These are phyloP conservation scores for Ceratobasidium sp. DNA, from an alignment of 1,284 basidiomycete species.

Conservation along the genomic window DNA sequence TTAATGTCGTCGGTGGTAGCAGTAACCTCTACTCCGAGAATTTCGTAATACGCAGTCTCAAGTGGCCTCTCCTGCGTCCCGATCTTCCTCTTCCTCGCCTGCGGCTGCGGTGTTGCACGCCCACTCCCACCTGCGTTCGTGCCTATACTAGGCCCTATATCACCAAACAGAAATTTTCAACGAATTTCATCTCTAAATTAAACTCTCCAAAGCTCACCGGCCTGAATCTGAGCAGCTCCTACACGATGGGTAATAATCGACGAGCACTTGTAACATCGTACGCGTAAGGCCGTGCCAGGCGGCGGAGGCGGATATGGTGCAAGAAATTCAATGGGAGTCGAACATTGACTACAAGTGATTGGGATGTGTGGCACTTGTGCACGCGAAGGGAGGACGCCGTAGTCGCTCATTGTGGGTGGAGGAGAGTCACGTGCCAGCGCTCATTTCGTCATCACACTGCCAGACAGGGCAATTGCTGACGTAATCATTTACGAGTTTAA, in stretches of 20 bases:
- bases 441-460: conserved; percentile 1
- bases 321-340: conserved; percentile 77
- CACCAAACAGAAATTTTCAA: not conserved
- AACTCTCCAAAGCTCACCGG: not conserved
- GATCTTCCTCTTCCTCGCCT: conserved; percentile 73
- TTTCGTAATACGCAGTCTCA: conserved; percentile 62
- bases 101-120: conserved; percentile 34
- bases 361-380: conserved; percentile 73
- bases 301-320: conserved; percentile 70
- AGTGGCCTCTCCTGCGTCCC: conserved; percentile 91
- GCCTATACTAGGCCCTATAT: conserved; percentile 54
- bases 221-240: conserved; percentile 47
- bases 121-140: conserved; percentile 49
- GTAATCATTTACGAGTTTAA: no score
- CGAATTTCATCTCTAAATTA: not conserved
- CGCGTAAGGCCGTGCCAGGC: conserved; percentile 71
- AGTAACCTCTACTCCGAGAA: conserved; percentile 79
- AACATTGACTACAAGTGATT: conserved; percentile 75
- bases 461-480: not conserved
- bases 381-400: conserved; percentile 66
- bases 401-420: conserved; percentile 44
- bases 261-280: conserved; percentile 79
- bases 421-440: not conserved
- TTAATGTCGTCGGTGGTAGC: conserved; percentile 91
- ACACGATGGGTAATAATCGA: conserved; percentile 71